These are phyloP conservation scores for Platanthera guangdongensis DNA, from an alignment of 106 monocot genomes.

Conservation along the genomic window DNA sequence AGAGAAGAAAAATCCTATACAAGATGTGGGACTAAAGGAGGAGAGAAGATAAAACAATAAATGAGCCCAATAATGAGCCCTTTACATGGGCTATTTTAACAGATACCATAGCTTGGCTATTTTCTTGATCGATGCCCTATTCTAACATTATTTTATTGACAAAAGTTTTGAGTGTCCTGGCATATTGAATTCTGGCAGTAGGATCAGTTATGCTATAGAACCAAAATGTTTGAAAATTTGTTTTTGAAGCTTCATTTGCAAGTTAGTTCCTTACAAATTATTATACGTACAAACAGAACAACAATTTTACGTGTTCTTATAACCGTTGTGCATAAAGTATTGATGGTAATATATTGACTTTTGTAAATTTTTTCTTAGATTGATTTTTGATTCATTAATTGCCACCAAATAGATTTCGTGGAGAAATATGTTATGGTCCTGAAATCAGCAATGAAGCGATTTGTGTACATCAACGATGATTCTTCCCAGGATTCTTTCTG, in stretches of 20 bases:
- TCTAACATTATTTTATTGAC: neutral
- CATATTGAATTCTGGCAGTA: neutral
- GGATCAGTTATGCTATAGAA: neutral
- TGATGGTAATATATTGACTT: neutral
- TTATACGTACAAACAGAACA: neutral
- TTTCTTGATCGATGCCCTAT: neutral
- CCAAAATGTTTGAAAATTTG: neutral
- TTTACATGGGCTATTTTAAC: too few relatives aligned
- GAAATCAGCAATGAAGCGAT: conserved; percentile 55
- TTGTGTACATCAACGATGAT: conserved; percentile 79
- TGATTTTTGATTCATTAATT: neutral
- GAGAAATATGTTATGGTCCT: neutral
- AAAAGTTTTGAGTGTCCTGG: neutral
- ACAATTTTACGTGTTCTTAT: neutral
- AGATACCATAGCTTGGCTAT: neutral
- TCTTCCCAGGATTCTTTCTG: conserved; percentile 39
- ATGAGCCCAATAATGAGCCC: too few relatives aligned
- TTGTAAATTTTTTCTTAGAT: neutral
- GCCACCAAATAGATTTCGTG: neutral
- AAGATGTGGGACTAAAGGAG: too few relatives aligned
- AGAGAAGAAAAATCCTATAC: too few relatives aligned
- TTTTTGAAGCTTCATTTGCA: neutral
- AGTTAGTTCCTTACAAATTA: neutral
- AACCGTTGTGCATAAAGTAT: neutral
- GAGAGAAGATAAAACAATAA: too few relatives aligned